Conservation (phyloP, 192 early-diverging fungal genomes). For the Coemansia sp. region DNA sequence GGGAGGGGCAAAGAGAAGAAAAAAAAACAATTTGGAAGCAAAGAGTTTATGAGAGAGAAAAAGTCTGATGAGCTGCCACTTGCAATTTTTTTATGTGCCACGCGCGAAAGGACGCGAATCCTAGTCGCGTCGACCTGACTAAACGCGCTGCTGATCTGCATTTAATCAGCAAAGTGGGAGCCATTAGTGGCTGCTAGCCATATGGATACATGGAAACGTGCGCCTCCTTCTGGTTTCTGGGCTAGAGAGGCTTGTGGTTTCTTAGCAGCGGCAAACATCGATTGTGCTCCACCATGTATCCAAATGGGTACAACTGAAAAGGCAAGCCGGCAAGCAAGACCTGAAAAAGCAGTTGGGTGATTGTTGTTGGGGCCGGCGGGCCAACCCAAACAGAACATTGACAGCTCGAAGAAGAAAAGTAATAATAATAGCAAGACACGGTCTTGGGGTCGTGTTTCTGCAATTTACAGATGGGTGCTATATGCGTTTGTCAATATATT, state of each 20-base stretch:
- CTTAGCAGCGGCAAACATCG: not conserved
- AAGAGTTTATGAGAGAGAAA: not conserved
- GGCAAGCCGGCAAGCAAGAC: conserved; percentile 5
- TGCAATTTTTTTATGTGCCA: not conserved
- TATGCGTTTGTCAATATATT: not conserved
- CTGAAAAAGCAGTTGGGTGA: not conserved
- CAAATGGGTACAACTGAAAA: not conserved
- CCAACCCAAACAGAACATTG: not conserved
- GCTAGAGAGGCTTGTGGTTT: conserved; percentile 4
- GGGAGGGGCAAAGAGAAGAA: not conserved
- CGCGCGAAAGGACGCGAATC: not conserved
- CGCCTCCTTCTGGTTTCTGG: conserved; percentile 29
- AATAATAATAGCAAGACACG: not conserved
- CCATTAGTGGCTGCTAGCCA: not conserved
- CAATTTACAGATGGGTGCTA: not conserved
- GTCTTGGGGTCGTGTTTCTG: not conserved
- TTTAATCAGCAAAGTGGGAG: not conserved
- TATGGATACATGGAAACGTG: conserved; percentile 4
- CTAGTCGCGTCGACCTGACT: not conserved
- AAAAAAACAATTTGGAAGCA: not conserved
- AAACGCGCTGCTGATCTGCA: conserved; percentile 2
- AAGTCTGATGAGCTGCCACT: not conserved
- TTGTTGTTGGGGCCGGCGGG: conserved; percentile 1
- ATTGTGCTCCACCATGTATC: not conserved
- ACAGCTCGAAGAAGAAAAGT: not conserved